These are phyloP conservation scores for Obelidium mucronatum DNA, from an alignment of 192 early-diverging fungal species.

Conservation along the genomic window DNA sequence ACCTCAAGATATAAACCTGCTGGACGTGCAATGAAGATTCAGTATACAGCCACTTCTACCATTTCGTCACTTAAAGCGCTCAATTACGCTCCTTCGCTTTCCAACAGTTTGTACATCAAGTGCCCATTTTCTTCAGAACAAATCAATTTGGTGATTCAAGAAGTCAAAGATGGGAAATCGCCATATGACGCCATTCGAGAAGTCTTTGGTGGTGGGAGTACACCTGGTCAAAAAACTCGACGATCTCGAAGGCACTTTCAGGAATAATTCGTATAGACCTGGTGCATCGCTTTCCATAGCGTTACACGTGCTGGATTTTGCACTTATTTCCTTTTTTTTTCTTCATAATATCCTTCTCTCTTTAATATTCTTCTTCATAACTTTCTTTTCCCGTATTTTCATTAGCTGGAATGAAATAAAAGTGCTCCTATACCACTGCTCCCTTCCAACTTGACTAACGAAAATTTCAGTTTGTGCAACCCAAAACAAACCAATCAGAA, in stretches of 20 bases:
- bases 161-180: neutral
- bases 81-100: slow-evolving; percentile 14
- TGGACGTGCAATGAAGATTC: slow-evolving; percentile 1
- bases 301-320: neutral
- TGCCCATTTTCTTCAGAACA: slow-evolving; percentile 17
- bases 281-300: neutral
- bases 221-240: neutral
- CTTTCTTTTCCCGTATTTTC: too few relatives aligned
- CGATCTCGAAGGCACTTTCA: neutral
- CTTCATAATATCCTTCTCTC: neutral
- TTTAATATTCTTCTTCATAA: too few relatives aligned
- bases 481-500: too few relatives aligned
- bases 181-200: neutral
- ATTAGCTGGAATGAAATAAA: too few relatives aligned
- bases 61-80: slow-evolving; percentile 11
- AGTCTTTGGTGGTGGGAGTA: neutral
- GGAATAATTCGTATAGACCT: neutral
- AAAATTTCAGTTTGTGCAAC: too few relatives aligned
- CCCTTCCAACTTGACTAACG: too few relatives aligned
- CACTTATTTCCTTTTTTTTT: too few relatives aligned
- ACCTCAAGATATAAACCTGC: neutral
- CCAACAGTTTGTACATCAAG: slow-evolving; percentile 1
- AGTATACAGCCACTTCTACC: slow-evolving; percentile 9
- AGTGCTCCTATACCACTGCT: too few relatives aligned
- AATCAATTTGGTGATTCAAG: neutral